Evolutionary conservation across 768 basidiomycete species (phyloP), one percentile per base, ranked within the genome.

Genomic region (Russula sp.): DNA sequence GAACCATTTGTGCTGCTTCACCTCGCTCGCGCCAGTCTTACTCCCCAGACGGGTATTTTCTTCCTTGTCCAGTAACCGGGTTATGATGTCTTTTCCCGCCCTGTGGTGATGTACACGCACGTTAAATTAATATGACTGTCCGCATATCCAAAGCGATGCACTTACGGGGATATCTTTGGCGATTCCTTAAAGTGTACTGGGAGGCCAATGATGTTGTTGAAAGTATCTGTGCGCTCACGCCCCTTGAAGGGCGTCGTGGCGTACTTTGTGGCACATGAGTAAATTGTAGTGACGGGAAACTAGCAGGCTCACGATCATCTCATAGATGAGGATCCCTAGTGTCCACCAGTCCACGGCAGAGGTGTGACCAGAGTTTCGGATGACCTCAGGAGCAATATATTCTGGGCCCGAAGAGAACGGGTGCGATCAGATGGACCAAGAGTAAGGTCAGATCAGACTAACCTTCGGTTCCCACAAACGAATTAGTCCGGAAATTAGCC

Each of bases 321-420:
- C 97, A 79, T 94, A 97, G 70, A 98, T 92, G 71, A 99, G 84
- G 71, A 98, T 98, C 44, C 97, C 97, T 55, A 98, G 79, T 37
- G 97, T 98, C 97, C 93, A 95, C 96, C 96, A 99, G 77, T 99
- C 97, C 56, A 99, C 97, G 14, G 96, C 95, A 65, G 94, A 94
- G 42, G 95, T 97, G 75, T 99, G 97, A 18, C 97, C 96, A 73
- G 90, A 84, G 52, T 92, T 93, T 69, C 91, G 90, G 73, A 99
- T 97, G 63, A 99, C 97, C 79, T 99, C 97, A 66, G 96, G 96
- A 47, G 96, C 94, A 73, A 99, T 98, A 80, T 99, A 99, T 78
- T 98, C 96, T 97, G 48, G 35, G 75, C 45, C 63, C 67, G 55
- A 73, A 69, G 64, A 68, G 47, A 10, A 37, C 16, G 18, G 20